Conservation (phyloP, 805 yeast species). For the Yarrowia hollandica region DNA sequence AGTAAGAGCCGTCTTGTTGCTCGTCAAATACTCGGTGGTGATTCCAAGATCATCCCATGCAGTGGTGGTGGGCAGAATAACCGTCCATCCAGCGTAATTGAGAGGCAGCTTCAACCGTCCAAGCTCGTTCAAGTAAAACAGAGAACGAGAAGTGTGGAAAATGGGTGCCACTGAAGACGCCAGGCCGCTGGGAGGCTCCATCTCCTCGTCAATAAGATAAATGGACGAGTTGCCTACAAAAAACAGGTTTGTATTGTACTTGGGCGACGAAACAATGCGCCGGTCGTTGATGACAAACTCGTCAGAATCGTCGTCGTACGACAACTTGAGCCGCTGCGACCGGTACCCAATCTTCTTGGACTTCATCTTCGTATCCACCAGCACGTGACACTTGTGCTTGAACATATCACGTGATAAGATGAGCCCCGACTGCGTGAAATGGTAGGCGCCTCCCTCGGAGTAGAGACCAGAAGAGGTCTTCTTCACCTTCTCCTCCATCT, state of each 20-base stretch:
- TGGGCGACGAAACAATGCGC: slow-evolving; percentile 37
- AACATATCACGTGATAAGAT: not conserved
- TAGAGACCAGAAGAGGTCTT: slow-evolving; percentile 33
- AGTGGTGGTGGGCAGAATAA: slow-evolving; percentile 72
- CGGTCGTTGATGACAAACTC: slow-evolving; percentile 17
- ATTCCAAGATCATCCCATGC: slow-evolving; percentile 70
- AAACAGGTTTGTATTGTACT: slow-evolving; percentile 30
- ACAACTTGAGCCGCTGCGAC: slow-evolving; percentile 4
- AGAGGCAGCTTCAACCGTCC: slow-evolving; percentile 52
- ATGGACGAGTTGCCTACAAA: slow-evolving; percentile 64
- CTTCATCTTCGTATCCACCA: slow-evolving; percentile 55
- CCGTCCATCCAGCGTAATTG: slow-evolving; percentile 68
- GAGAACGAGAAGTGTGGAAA: slow-evolving; percentile 62
- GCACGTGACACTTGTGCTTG: slow-evolving; percentile 56
- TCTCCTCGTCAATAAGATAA: slow-evolving; percentile 60
- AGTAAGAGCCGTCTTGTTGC: slow-evolving; percentile 53
- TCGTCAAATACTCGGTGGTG: slow-evolving; percentile 57
- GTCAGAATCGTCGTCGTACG: not conserved
- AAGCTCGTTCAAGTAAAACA: slow-evolving; percentile 56
- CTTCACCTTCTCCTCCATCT: not conserved
- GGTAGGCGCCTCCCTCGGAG: slow-evolving; percentile 9
- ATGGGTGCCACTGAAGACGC: slow-evolving; percentile 65
- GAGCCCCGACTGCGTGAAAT: not conserved
- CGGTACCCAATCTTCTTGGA: slow-evolving; percentile 54
- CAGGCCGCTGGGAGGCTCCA: slow-evolving; percentile 64